phyloP scores from a whole-genome alignment of 192 early-diverging fungal genomes.

The Linnemannia schmuckeri region DNA sequence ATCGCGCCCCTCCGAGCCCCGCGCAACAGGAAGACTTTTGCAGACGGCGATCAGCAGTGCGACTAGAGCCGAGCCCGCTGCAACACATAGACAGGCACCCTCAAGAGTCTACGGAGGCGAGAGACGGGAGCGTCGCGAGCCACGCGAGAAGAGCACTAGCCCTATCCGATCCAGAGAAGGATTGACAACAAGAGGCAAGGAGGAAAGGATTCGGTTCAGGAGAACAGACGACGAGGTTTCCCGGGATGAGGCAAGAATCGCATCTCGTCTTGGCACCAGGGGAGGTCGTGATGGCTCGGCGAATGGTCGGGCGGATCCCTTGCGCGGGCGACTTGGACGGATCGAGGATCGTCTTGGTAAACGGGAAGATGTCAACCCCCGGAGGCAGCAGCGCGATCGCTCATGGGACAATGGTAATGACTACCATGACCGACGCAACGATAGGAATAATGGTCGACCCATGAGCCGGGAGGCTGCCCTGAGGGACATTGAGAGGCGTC shows the following conservation, averaged over 20 bases:
- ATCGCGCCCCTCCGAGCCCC: not conserved
- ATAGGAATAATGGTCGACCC: constrained; percentile 1
- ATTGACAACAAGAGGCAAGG: not conserved
- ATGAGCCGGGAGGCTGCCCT: constrained; percentile 10
- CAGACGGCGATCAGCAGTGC: constrained; percentile 44
- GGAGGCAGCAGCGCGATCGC: constrained; percentile 18
- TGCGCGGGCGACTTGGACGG: constrained; percentile 24
- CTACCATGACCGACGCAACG: constrained; percentile 30
- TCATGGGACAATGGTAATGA: constrained; percentile 33
- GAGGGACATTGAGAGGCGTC: constrained; percentile 29
- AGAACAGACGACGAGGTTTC: constrained; percentile 30
- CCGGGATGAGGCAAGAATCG: constrained; percentile 30
- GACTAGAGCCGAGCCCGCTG: constrained; percentile 17
- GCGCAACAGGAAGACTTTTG: constrained; percentile 30
- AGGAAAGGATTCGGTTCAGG: constrained; percentile 36
- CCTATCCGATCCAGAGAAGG: constrained; percentile 38
- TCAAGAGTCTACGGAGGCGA: constrained; percentile 37
- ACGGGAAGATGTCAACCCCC: not conserved
- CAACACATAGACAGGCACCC: constrained; percentile 30
- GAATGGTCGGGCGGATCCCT: constrained; percentile 5
- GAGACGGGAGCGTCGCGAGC: not conserved
- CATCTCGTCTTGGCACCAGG: constrained; percentile 31
- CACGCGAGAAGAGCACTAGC: constrained; percentile 34
- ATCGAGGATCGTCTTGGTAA: constrained; percentile 34
- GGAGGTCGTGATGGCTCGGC: not conserved